Evolutionary conservation across 2,329 filamentous ascomycete genomes (phyloP), one percentile per base, ranked within the genome.

Genomic region (Ascochyta viciae-villosae): DNA sequence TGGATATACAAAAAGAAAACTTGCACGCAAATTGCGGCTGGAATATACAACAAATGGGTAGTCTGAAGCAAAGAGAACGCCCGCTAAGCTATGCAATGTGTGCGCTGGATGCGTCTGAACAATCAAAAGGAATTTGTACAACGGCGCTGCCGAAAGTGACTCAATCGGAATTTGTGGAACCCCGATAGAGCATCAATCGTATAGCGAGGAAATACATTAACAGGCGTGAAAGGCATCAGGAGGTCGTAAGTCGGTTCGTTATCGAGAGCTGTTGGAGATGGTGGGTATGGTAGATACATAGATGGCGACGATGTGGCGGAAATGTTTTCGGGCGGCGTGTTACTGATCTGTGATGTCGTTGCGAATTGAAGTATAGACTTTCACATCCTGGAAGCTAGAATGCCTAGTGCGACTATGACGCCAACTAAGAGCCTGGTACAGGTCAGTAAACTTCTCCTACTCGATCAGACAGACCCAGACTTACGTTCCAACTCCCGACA

Each of bases 401-500:
- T 68, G 40, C 73, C 75, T 37, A 77, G 60, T 46, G 67, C 43
- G 35, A 45, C 31, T 37, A 54, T 50, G 47, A 56, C 53, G 27
- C 53, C 53, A 38, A 56, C 42, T 35, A 56, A 43, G 44, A 56
- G 53, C 43, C 53, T 56, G 48, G 33, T 23, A 13, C 19, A 34
- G 19, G 35, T 56, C 33, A 56, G 53, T 56, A 51, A 27, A 27
- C 13, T 44, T 13, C 34, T 38, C 15, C 31, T 19, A 6, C 3
- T 10, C 4, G 2, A 13, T 24, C n/a, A 26, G n/a, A 22, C 2
- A 22, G 15, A 19, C 4, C 15, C 39, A 19, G 3, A 56, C 53
- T 37, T 51, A 76, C 33, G 85, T 66, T 19, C 85, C 85, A 43
- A 87, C 72, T 27, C 82, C 76, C 58, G 80, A 82, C 84, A 88